Conservation (phyloP, 2,329 filamentous ascomycete species). For the Fusarium longipes region DNA sequence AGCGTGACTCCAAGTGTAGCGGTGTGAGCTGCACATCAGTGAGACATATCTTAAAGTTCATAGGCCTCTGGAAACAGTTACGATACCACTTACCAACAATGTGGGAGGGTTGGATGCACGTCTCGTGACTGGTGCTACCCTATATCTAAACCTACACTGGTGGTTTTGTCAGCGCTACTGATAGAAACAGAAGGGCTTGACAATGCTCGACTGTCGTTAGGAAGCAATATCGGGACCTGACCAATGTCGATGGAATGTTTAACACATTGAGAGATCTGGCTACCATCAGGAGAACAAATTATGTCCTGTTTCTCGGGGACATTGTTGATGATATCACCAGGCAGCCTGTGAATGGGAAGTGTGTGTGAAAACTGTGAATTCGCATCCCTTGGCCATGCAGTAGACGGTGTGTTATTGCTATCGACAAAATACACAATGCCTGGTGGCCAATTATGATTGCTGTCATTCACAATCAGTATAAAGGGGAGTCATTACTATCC, state of each 20-base stretch:
- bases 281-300: not conserved
- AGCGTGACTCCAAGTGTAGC: slow-evolving; percentile 1
- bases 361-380: slow-evolving; percentile 1
- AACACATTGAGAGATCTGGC: not conserved
- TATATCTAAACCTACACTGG: slow-evolving; percentile 4
- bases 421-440: too few relatives aligned
- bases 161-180: not conserved
- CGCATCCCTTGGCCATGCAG: not conserved
- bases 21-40: slow-evolving; percentile 20
- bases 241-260: not conserved
- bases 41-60: slow-evolving; percentile 9
- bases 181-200: not conserved
- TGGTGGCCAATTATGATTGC: not conserved
- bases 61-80: not conserved
- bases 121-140: slow-evolving; percentile 9
- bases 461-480: not conserved
- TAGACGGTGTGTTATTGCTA: too few relatives aligned
- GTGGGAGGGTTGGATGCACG: slow-evolving; percentile 6
- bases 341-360: not conserved
- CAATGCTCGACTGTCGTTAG: not conserved
- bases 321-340: slow-evolving; percentile 9
- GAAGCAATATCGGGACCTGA: not conserved
- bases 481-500: not conserved
- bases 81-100: slow-evolving; percentile 5
- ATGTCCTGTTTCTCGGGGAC: slow-evolving; percentile 16